These are phyloP conservation scores for Cyberlindnera maritima DNA, from an alignment of 805 yeast species.

Conservation along the genomic window DNA sequence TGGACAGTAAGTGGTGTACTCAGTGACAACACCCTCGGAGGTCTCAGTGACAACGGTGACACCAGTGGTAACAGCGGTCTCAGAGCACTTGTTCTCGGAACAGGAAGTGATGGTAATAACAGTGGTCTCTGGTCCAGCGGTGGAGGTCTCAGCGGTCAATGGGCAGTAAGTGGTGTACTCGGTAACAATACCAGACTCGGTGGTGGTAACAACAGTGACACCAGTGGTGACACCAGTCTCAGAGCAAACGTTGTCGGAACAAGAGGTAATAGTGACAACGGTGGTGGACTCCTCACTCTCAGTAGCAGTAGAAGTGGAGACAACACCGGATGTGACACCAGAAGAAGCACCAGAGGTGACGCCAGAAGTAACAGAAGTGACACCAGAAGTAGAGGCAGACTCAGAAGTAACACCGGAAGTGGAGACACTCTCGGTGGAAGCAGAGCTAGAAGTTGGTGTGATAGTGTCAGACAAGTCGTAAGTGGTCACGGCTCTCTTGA, in stretches of 20 bases:
- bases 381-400: slow-evolving; percentile 7
- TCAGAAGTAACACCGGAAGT: not conserved
- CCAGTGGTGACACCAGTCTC: slow-evolving; percentile 9
- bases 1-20: slow-evolving; percentile 17
- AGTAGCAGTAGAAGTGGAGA: slow-evolving; percentile 22
- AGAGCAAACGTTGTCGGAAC: slow-evolving; percentile 9
- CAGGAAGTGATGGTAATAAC: slow-evolving; percentile 4
- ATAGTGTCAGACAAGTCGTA: slow-evolving; percentile 5
- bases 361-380: slow-evolving; percentile 10
- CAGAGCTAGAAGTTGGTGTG: slow-evolving; percentile 3
- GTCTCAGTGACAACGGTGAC: slow-evolving; percentile 31
- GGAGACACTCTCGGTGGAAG: not conserved
- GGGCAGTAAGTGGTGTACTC: slow-evolving; percentile 30
- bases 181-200: slow-evolving; percentile 31
- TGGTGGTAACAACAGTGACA: slow-evolving; percentile 13
- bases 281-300: slow-evolving; percentile 11
- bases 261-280: slow-evolving; percentile 11
- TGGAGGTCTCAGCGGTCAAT: slow-evolving; percentile 7
- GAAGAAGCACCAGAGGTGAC: slow-evolving; percentile 8
- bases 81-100: slow-evolving; percentile 9
- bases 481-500: slow-evolving; percentile 9
- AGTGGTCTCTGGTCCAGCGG: slow-evolving; percentile 5
- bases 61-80: slow-evolving; percentile 30
- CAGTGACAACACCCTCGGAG: slow-evolving; percentile 19
- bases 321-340: slow-evolving; percentile 13